These are phyloP conservation scores for Candida oleophila DNA, from an alignment of 805 yeast species.

Conservation along the genomic window DNA sequence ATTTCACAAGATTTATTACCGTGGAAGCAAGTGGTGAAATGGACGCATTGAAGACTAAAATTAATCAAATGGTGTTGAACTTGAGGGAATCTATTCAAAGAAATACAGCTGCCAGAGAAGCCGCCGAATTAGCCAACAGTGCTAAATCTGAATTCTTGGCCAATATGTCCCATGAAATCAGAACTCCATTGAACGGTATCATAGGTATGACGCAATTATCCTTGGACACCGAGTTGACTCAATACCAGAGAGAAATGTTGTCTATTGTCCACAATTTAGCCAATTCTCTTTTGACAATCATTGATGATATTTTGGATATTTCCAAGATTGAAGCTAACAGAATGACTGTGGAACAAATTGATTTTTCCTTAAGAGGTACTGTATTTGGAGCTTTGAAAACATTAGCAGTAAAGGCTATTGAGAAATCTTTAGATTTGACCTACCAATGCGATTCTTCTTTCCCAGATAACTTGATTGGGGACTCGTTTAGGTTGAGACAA, in stretches of 20 bases:
- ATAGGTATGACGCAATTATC: constrained; percentile 92
- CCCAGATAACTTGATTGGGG: constrained; percentile 86
- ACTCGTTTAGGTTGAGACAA: constrained; percentile 83
- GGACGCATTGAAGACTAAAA: constrained; percentile 66
- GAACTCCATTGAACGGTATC: constrained; percentile 92
- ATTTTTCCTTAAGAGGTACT: constrained; percentile 81
- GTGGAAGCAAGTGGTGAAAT: constrained; percentile 92
- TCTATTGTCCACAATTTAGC: constrained; percentile 87
- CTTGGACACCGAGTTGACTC: constrained; percentile 83
- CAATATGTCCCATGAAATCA: constrained; percentile 82
- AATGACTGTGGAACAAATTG: constrained; percentile 90
- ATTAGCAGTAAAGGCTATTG: constrained; percentile 85
- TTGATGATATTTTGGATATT: constrained; percentile 87
- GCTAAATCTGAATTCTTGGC: constrained; percentile 90
- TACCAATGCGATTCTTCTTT: constrained; percentile 83
- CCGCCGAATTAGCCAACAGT: constrained; percentile 86
- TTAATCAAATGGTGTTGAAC: constrained; percentile 81
- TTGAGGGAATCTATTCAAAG: constrained; percentile 86
- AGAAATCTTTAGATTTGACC: constrained; percentile 74
- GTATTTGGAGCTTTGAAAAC: constrained; percentile 90
- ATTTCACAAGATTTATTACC: constrained; percentile 83
- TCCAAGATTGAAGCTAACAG: constrained; percentile 92
- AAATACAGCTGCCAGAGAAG: constrained; percentile 91
- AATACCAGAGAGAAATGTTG: constrained; percentile 88
- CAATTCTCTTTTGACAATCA: constrained; percentile 78